These are phyloP conservation scores for Salisapilia sapeloensis DNA, from an alignment of 352 stramenopile species.

Conservation along the genomic window DNA sequence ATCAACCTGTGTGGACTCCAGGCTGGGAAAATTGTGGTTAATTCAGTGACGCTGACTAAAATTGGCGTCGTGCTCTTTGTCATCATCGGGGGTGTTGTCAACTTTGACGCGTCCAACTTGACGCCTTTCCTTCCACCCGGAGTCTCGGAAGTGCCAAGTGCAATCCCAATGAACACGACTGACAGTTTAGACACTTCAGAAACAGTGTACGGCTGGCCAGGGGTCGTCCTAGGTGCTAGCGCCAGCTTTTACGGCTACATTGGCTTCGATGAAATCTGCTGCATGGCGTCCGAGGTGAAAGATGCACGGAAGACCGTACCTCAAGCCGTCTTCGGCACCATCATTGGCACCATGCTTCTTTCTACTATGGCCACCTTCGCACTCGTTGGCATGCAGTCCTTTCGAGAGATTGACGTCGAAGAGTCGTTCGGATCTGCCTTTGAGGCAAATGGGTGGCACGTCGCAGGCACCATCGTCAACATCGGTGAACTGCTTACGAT, in stretches of 20 bases:
- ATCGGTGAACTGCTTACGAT: slow-evolving; percentile 89
- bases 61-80: slow-evolving; percentile 87
- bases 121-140: slow-evolving; percentile 69
- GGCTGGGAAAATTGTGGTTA: slow-evolving; percentile 76
- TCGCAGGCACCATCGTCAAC: slow-evolving; percentile 73
- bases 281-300: slow-evolving; percentile 78
- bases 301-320: slow-evolving; percentile 79
- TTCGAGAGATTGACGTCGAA: slow-evolving; percentile 54
- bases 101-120: slow-evolving; percentile 75
- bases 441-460: slow-evolving; percentile 28
- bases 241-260: slow-evolving; percentile 94
- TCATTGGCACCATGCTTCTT: slow-evolving; percentile 65
- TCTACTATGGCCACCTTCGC: slow-evolving; percentile 80
- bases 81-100: slow-evolving; percentile 68
- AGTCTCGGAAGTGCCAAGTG: too few relatives aligned
- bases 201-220: slow-evolving; percentile 43
- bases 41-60: slow-evolving; percentile 83
- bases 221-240: slow-evolving; percentile 80
- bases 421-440: slow-evolving; percentile 67
- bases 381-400: slow-evolving; percentile 86
- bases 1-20: slow-evolving; percentile 77
- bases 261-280: slow-evolving; percentile 94
- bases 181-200: slow-evolving; percentile 12
- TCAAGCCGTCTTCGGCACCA: slow-evolving; percentile 77
- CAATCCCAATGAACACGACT: too few relatives aligned